Conservation (phyloP, 441 rosid species). For the Kokia cookei region DNA sequence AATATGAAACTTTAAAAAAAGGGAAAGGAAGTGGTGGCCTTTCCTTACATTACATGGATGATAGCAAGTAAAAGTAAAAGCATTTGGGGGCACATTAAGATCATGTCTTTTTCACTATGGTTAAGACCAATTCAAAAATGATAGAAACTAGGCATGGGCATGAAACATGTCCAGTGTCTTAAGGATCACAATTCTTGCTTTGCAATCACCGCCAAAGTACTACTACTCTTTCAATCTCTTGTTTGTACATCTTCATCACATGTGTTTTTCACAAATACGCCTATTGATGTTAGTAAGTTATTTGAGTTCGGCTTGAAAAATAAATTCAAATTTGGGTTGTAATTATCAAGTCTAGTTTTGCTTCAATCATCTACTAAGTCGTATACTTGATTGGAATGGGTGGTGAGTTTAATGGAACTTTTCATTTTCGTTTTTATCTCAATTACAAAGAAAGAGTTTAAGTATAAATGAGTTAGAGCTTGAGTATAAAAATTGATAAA, state of each 20-base stretch:
- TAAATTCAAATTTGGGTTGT: too few species aligned
- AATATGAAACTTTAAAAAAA: not conserved
- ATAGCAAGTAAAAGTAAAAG: not conserved
- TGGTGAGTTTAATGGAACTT: too few species aligned
- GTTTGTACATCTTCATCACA: not conserved
- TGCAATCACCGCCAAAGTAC: not conserved
- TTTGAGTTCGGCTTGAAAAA: too few species aligned
- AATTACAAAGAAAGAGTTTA: too few species aligned
- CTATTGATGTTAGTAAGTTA: not conserved
- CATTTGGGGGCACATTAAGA: not conserved
- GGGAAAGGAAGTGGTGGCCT: not conserved
- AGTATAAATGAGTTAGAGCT: too few species aligned
- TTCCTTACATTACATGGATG: not conserved
- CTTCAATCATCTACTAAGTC: too few species aligned
- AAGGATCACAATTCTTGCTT: not conserved
- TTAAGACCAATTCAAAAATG: not conserved
- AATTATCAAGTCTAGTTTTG: too few species aligned
- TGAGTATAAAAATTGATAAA: too few species aligned
- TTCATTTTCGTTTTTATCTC: too few species aligned
- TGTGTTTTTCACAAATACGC: not conserved
- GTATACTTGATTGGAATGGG: too few species aligned
- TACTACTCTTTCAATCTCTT: not conserved
- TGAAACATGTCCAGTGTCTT: not conserved
- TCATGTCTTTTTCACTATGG: not conserved
- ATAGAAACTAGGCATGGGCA: not conserved